Base-by-base conservation (phyloP, 1,284 basidiomycete genomes). In the Ceratobasidium sp. region DNA sequence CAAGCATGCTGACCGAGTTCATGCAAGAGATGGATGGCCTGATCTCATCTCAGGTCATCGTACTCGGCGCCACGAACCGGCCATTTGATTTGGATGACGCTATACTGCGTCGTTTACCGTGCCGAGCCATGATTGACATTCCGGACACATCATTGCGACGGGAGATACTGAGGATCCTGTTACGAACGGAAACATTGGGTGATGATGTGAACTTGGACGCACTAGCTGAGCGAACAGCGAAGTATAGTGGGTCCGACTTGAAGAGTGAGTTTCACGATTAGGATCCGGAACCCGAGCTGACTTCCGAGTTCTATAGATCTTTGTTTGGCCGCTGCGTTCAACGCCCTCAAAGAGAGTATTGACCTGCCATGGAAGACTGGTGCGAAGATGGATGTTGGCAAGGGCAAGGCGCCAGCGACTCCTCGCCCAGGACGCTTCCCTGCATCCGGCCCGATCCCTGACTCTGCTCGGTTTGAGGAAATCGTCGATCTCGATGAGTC, bases 21-120 rank as follows among this genome's bases (percentile, higher is more conserved):
- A 98, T 99, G 97, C 97, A 98, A 84, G 97, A 98, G 84, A 98
- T 99, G 97, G 97, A 99, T 83, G 97, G 97, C 1, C 86, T 97
- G 78, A 95, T 91, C 83, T 90, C 93, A 7, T 93, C 91, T 46
- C 93, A 91, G 80, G 92, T 98, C 70, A 93, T 98, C 69, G 94
- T 99, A 64, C 96, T 99, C 78, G 97, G 97, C 49, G 97, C 97
- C 2, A 98, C 97, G 0, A 99, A 99, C 84, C 87, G 89, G 80
- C 94, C 94, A 1, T 95, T 95, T 82, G 94, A 95, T 83, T 86
- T 95, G 58, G 94, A 95, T 82, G 94, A 95, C 84, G 94, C 94
- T 28, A 93, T 97, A 10, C 87, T 97, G 26, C 90, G 95, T 77
- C 91, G 95, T 40, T 85, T 97, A 61, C 95, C 96, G 5, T 90